Evolutionary conservation across 306 rosid species (phyloP).

Genomic region (Macrotyloma uniflorum): DNA sequence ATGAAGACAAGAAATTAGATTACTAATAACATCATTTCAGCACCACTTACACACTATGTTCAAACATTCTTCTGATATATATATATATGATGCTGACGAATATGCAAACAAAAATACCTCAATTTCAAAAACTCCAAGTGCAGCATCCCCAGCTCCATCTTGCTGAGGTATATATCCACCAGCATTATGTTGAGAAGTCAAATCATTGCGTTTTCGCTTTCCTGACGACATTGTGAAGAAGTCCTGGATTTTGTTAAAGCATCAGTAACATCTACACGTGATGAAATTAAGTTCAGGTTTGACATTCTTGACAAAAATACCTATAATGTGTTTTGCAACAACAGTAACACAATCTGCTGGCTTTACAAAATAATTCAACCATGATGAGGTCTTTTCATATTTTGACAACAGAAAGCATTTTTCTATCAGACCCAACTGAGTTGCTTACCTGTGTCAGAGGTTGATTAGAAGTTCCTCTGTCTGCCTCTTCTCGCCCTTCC

Average conservation of each 20-base stretch:
- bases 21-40: not conserved
- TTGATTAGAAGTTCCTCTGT: slow-evolving; percentile 81
- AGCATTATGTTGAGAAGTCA: slow-evolving; percentile 71
- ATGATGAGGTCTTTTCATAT: slow-evolving; percentile 29
- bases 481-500: slow-evolving; percentile 95
- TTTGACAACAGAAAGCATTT: slow-evolving; percentile 34
- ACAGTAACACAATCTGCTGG: slow-evolving; percentile 23
- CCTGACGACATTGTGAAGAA: slow-evolving; percentile 68
- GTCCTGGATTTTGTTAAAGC: slow-evolving; percentile 62
- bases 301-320: slow-evolving; percentile 29
- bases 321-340: not conserved
- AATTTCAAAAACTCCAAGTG: slow-evolving; percentile 63
- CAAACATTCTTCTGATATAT: not conserved
- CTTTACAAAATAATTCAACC: slow-evolving; percentile 34
- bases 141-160: slow-evolving; percentile 94
- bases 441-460: slow-evolving; percentile 75
- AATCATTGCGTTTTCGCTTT: slow-evolving; percentile 93
- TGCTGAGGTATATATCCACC: slow-evolving; percentile 95
- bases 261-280: slow-evolving; percentile 34
- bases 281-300: slow-evolving; percentile 8
- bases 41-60: slow-evolving; percentile 18
- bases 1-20: not conserved
- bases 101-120: slow-evolving; percentile 57
- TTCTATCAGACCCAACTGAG: slow-evolving; percentile 32
- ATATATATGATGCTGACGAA: not conserved